Conservation (phyloP, 768 basidiomycete species). For the Psilocybe azurescens region DNA sequence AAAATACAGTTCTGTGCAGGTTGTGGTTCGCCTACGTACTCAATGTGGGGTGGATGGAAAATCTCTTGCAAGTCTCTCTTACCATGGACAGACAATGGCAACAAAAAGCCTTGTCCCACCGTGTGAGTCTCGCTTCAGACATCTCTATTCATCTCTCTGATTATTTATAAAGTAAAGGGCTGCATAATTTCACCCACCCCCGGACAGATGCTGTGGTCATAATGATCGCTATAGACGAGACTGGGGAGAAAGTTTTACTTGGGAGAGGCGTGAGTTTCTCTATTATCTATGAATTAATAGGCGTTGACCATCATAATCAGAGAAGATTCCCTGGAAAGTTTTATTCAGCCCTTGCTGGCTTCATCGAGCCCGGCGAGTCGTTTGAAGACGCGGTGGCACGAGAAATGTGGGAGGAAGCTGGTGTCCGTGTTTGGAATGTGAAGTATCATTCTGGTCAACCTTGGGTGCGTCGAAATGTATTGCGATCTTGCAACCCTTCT, state of each 20-base stretch:
- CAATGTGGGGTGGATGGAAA: slow-evolving; percentile 98
- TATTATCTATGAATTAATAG: not conserved
- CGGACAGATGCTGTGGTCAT: slow-evolving; percentile 91
- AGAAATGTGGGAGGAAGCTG: slow-evolving; percentile 97
- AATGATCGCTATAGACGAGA: slow-evolving; percentile 83
- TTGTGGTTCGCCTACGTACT: slow-evolving; percentile 82
- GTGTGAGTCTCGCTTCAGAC: slow-evolving; percentile 47
- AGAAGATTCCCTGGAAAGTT: slow-evolving; percentile 70
- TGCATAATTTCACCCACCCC: slow-evolving; percentile 87
- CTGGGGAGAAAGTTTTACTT: slow-evolving; percentile 83
- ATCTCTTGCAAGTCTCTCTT: slow-evolving; percentile 76
- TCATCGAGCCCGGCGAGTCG: slow-evolving; percentile 92
- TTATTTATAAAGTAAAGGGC: slow-evolving; percentile 59
- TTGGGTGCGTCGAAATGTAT: slow-evolving; percentile 60
- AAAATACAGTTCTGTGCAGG: slow-evolving; percentile 81
- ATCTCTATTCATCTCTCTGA: not conserved
- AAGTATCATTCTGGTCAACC: slow-evolving; percentile 88
- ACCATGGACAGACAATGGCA: slow-evolving; percentile 73
- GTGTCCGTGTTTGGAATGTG: slow-evolving; percentile 84
- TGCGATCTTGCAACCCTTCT: not conserved
- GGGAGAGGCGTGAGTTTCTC: slow-evolving; percentile 74
- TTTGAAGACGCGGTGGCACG: slow-evolving; percentile 93
- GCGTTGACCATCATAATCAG: slow-evolving; percentile 34
- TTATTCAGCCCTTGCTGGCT: slow-evolving; percentile 93
- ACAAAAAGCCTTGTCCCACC: slow-evolving; percentile 72